A percentile compares a stretch with the other conserved stretches of the same genome.
These are phyloP conservation scores for Penicillium flavigenum DNA, from an alignment of 495 filamentous ascomycete species.

Conservation along the genomic window DNA sequence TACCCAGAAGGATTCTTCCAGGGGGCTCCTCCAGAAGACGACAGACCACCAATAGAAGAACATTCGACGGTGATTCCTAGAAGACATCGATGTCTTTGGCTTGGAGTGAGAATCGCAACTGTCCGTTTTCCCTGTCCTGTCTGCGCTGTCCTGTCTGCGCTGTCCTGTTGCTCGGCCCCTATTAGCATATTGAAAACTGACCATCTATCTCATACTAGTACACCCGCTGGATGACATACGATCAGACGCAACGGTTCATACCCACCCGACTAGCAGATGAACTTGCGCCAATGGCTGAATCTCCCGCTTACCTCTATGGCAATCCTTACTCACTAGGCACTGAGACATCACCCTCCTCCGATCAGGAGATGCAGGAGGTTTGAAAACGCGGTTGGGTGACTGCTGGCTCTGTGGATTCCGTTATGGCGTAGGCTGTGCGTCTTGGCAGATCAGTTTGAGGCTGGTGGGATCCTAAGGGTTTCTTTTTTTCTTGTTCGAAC, in stretches of 20 bases:
- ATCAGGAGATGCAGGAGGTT: slow-evolving; percentile 15
- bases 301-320: slow-evolving; percentile 20
- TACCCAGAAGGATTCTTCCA: slow-evolving; percentile 71
- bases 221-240: slow-evolving; percentile 44
- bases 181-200: not conserved
- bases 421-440: not conserved
- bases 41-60: slow-evolving; percentile 54
- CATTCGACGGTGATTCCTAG: not conserved
- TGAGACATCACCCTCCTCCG: not conserved
- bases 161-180: not conserved
- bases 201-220: slow-evolving; percentile 26
- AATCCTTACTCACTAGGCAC: not conserved
- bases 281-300: slow-evolving; percentile 26
- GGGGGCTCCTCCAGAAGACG: slow-evolving; percentile 68
- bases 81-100: slow-evolving; percentile 8
- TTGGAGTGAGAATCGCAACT: slow-evolving; percentile 36
- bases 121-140: slow-evolving; percentile 29
- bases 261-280: slow-evolving; percentile 32
- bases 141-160: not conserved
- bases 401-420: not conserved
- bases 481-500: not conserved
- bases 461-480: not conserved
- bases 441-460: not conserved
- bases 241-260: slow-evolving; percentile 28
- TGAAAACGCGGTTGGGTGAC: slow-evolving; percentile 12